phyloP scores from a whole-genome alignment of 495 filamentous ascomycete species.

The Penicillium canariense region DNA sequence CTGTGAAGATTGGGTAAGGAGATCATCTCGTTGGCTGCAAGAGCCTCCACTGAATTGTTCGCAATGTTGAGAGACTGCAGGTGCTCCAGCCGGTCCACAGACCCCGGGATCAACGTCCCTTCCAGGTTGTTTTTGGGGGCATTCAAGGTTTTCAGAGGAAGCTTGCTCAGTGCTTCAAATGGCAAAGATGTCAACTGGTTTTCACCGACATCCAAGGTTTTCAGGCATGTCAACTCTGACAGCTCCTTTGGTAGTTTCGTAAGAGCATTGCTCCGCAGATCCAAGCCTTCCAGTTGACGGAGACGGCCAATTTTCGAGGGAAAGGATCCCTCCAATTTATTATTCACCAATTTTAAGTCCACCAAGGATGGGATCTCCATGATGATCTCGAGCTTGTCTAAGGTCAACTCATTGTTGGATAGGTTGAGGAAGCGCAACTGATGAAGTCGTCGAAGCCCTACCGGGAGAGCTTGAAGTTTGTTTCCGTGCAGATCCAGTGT shows the following conservation, averaged over 20 bases:
- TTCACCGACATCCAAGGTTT: conserved; percentile 71
- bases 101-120: conserved; percentile 65
- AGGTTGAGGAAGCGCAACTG: conserved; percentile 78
- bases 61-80: conserved; percentile 75
- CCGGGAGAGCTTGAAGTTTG: conserved; percentile 63
- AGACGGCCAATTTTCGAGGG: conserved; percentile 56
- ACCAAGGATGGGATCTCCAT: conserved; percentile 65
- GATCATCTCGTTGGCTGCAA: conserved; percentile 51
- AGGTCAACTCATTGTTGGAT: conserved; percentile 75
- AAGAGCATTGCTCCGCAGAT: conserved; percentile 78
- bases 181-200: conserved; percentile 72
- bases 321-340: conserved; percentile 66
- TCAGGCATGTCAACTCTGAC: conserved; percentile 60
- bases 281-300: conserved; percentile 69
- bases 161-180: conserved; percentile 58
- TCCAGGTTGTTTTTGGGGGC: conserved; percentile 76
- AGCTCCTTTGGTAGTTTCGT: conserved; percentile 71
- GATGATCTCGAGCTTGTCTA: conserved; percentile 68
- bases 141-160: conserved; percentile 71
- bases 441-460: conserved; percentile 70
- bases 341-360: conserved; percentile 81
- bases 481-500: conserved; percentile 86
- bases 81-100: conserved; percentile 53
- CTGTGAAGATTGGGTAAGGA: conserved; percentile 70
- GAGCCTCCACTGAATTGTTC: conserved; percentile 64